Evolutionary conservation across 352 stramenopile species (phyloP), one percentile per base, ranked within the genome.

Genomic region (Pythium brachiatum): DNA sequence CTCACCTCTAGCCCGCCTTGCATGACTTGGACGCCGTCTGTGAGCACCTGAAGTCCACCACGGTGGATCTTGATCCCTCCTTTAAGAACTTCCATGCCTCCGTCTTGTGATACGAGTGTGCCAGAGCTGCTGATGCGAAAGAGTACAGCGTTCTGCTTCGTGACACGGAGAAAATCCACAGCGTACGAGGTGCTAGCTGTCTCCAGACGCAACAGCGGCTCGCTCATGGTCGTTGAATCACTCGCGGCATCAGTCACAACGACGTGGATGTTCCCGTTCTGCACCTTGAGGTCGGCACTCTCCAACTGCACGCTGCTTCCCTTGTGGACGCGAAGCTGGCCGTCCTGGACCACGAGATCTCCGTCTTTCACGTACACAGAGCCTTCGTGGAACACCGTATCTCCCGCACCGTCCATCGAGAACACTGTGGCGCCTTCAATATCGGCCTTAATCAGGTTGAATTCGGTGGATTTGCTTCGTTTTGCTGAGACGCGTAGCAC

Each of bases 401-500:
- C 64, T 15, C 78, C 78, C 4, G 71, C 53, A 7, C 84, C 84
- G 36, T 88, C 74, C 63, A 93, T 77, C 0, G 75, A 89, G 53
- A 93, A 86, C 15, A 91, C 59, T 0, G 78, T 72, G 60, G 60
- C 57, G 1, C 74, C 72, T 11, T 51, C 67, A 0, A 81, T 75
- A 13, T 91, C 78, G 7, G 75, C 81, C 29, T 89, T 86, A 50
- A 91, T 76, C 26, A 93, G 57, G 38, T 93, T 79, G 56, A 93
- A 93, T 26, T 84, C 74, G 15, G 69, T 63, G 18, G 77, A 86
- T 11, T 74, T 58, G 6, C 26, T 39, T 2, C 80, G 76, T 38
- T 74, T 72, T 7, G 81, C 80, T 8, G 71, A 78, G 36, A 93
- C 62, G 34, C 73, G 78, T 0, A 93, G 58, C 20, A 87, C 68